Percentiles rank a stretch among this genome's conserved stretches.
Evolutionary conservation across 2,329 filamentous ascomycete species (phyloP).

Genomic region (Trichoderma oligosporum): DNA sequence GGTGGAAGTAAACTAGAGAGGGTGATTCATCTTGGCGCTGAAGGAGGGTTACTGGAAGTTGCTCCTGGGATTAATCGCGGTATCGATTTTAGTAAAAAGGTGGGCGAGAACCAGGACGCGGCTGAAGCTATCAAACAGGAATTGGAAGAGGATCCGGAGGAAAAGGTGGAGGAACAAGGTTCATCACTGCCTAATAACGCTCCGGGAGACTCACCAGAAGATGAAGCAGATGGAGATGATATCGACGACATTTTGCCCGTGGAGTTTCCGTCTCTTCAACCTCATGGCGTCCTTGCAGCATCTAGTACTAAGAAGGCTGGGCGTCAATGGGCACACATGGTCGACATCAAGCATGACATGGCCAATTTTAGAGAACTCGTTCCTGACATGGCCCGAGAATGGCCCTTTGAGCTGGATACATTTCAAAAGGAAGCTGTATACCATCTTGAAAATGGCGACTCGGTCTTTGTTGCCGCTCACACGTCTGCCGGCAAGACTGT

Average conservation of each 20-base stretch:
- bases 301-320: slow-evolving; percentile 70
- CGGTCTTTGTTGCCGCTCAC: slow-evolving; percentile 95
- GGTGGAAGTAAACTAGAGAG: slow-evolving; percentile 65
- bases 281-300: slow-evolving; percentile 70
- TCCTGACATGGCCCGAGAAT: slow-evolving; percentile 91
- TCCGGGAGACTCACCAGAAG: slow-evolving; percentile 29
- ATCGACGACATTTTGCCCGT: slow-evolving; percentile 87
- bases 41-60: slow-evolving; percentile 73
- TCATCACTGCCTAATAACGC: slow-evolving; percentile 22
- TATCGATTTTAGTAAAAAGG: slow-evolving; percentile 64
- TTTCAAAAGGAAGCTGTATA: slow-evolving; percentile 99
- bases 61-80: slow-evolving; percentile 81
- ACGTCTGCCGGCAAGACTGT: slow-evolving; percentile 98
- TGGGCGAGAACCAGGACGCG: slow-evolving; percentile 55
- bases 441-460: slow-evolving; percentile 92
- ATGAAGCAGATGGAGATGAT: slow-evolving; percentile 52
- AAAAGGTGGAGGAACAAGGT: slow-evolving; percentile 31
- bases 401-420: slow-evolving; percentile 95
- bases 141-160: slow-evolving; percentile 51
- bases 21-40: slow-evolving; percentile 76
- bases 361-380: slow-evolving; percentile 92
- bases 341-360: slow-evolving; percentile 89
- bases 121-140: slow-evolving; percentile 67
- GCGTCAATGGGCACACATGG: slow-evolving; percentile 96
- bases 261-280: slow-evolving; percentile 88